phyloP scores from a whole-genome alignment of 345 rosid genomes.

The Raphanus raphanistrum region DNA sequence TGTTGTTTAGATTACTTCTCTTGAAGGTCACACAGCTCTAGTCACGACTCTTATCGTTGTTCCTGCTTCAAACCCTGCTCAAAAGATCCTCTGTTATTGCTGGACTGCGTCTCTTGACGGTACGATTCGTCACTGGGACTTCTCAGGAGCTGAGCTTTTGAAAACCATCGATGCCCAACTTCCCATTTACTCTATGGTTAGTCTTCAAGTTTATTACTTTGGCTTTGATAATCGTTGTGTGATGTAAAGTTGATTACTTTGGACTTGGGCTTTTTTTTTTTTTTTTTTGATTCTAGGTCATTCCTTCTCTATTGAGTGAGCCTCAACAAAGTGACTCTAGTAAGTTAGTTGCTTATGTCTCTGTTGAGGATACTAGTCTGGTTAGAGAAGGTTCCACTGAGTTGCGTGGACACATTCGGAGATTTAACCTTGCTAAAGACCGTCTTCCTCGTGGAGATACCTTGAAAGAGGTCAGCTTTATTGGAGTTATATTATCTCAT shows the following conservation, averaged over 20 bases:
- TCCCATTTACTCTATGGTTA: conserved; percentile 81
- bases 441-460: conserved; percentile 59
- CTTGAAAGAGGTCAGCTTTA: conserved; percentile 64
- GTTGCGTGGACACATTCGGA: conserved; percentile 59
- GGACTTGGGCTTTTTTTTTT: conserved; percentile 6
- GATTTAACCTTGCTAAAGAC: conserved; percentile 68
- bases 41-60: conserved; percentile 77
- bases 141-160: conserved; percentile 69
- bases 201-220: not conserved
- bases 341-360: conserved; percentile 68
- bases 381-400: conserved; percentile 35
- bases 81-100: conserved; percentile 61
- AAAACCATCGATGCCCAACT: conserved; percentile 59
- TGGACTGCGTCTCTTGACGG: conserved; percentile 98
- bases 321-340: conserved; percentile 37
- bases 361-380: conserved; percentile 47
- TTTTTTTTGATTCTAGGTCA: conserved; percentile 48
- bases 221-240: not conserved
- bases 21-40: conserved; percentile 77
- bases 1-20: conserved; percentile 52
- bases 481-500: not conserved
- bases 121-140: conserved; percentile 88
- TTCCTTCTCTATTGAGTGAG: conserved; percentile 61
- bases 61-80: conserved; percentile 59
- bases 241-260: not conserved